Evolutionary conservation across 371 early-diverging fungal species (phyloP).

Genomic region (Gilbertella persicaria): DNA sequence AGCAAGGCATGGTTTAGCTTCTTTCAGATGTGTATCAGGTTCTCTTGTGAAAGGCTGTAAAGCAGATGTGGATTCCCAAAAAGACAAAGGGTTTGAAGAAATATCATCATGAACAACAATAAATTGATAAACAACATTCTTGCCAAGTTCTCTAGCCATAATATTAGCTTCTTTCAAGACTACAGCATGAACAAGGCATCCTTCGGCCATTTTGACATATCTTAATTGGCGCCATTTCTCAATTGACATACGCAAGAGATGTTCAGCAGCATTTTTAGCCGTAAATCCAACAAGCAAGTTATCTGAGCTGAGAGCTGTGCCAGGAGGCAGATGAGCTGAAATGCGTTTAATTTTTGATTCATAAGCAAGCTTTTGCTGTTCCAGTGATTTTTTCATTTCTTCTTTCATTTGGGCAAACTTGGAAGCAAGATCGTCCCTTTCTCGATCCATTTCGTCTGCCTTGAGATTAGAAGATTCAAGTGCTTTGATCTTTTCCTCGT

Average conservation of each 20-base stretch:
- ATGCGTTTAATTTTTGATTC: slow-evolving; percentile 55
- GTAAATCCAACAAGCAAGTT: slow-evolving; percentile 40
- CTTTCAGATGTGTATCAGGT: slow-evolving; percentile 46
- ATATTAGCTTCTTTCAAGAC: slow-evolving; percentile 84
- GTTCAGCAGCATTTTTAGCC: slow-evolving; percentile 36
- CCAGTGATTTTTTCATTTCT: slow-evolving; percentile 51
- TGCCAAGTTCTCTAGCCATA: slow-evolving; percentile 74
- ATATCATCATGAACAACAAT: slow-evolving; percentile 61
- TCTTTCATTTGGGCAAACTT: slow-evolving; percentile 43
- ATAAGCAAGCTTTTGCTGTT: slow-evolving; percentile 52
- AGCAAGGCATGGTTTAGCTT: slow-evolving; percentile 58
- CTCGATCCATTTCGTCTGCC: slow-evolving; percentile 14
- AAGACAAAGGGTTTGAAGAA: slow-evolving; percentile 49
- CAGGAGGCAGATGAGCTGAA: slow-evolving; percentile 41
- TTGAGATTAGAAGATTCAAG: slow-evolving; percentile 26
- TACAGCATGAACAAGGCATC: slow-evolving; percentile 62
- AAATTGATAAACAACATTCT: slow-evolving; percentile 78
- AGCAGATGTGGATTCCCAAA: slow-evolving; percentile 59
- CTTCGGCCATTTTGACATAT: slow-evolving; percentile 69
- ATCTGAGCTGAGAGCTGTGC: slow-evolving; percentile 29
- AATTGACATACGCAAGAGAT: slow-evolving; percentile 30
- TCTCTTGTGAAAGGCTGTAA: slow-evolving; percentile 35
- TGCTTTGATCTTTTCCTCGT: slow-evolving; percentile 48
- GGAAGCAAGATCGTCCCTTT: slow-evolving; percentile 25
- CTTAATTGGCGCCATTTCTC: slow-evolving; percentile 62